Conservation (phyloP, 768 basidiomycete genomes). For the Chiua virens region DNA sequence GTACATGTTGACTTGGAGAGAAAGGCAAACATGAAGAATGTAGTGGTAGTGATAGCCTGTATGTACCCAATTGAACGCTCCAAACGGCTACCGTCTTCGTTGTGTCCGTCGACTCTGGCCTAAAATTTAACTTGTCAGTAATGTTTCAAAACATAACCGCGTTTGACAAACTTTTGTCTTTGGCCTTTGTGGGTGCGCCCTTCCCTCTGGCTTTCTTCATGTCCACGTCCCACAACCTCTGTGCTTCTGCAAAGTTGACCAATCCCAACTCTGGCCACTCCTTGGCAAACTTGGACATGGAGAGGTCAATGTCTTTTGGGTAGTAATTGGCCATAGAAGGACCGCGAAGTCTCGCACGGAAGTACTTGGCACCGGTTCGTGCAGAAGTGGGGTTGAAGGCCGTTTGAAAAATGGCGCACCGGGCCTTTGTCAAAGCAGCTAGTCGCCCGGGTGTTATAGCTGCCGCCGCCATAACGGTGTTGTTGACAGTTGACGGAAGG, state of each 20-base stretch:
- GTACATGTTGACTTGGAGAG: slow-evolving; percentile 16
- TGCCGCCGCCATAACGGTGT: slow-evolving; percentile 30
- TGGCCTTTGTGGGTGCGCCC: slow-evolving; percentile 81
- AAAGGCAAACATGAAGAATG: background rate
- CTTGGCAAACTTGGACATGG: slow-evolving; percentile 50
- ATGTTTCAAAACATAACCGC: background rate
- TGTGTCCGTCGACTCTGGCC: slow-evolving; percentile 53
- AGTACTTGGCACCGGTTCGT: slow-evolving; percentile 91
- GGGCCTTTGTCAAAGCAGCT: slow-evolving; percentile 60
- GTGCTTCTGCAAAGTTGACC: slow-evolving; percentile 64
- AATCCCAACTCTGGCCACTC: slow-evolving; percentile 58
- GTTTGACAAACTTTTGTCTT: slow-evolving; percentile 52
- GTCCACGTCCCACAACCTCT: slow-evolving; percentile 67
- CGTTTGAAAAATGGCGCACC: slow-evolving; percentile 80
- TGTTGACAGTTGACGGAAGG: background rate
- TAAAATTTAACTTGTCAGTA: slow-evolving; percentile 22
- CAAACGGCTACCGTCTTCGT: slow-evolving; percentile 38
- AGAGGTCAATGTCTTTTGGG: slow-evolving; percentile 57
- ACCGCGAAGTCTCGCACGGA: slow-evolving; percentile 77
- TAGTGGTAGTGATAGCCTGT: background rate
- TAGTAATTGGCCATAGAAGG: slow-evolving; percentile 88
- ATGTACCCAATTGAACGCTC: background rate
- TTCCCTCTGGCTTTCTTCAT: slow-evolving; percentile 74
- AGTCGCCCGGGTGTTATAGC: slow-evolving; percentile 50
- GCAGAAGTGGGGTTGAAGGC: slow-evolving; percentile 79